A percentile compares a stretch with the other conserved stretches of the same genome.
Evolutionary conservation across 805 yeast species (phyloP).

Genomic region (Candida nanaspora): DNA sequence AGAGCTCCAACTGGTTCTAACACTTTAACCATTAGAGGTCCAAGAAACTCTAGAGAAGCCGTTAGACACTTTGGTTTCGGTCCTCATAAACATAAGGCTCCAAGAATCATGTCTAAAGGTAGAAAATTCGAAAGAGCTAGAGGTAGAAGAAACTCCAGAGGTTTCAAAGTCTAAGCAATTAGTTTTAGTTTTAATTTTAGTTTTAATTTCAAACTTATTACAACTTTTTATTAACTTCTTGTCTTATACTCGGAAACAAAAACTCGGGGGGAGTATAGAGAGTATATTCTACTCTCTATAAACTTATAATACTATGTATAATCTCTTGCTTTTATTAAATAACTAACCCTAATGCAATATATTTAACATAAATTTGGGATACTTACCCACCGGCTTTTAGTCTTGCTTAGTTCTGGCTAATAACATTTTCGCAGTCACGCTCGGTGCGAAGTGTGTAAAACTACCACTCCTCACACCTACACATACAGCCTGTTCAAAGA

Average conservation of each 20-base stretch:
- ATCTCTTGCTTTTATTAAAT: too few relatives aligned
- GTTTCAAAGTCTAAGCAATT: slow-evolving; percentile 93
- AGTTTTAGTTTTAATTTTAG: slow-evolving; percentile 2
- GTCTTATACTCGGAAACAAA: too few relatives aligned
- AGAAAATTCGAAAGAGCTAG: slow-evolving; percentile 99
- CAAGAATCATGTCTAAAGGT: slow-evolving; percentile 95
- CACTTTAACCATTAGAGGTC: slow-evolving; percentile 97
- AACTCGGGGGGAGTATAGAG: too few relatives aligned
- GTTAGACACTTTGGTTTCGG: slow-evolving; percentile 99
- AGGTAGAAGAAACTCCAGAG: slow-evolving; percentile 99
- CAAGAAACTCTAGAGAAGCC: slow-evolving; percentile 98
- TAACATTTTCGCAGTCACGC: too few relatives aligned
- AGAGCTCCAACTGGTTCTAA: slow-evolving; percentile 99
- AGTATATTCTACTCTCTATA: too few relatives aligned
- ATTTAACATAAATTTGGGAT: neutral
- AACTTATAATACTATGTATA: too few relatives aligned
- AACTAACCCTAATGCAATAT: neutral
- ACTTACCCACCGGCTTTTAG: neutral
- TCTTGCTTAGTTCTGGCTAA: neutral
- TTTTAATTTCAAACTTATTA: neutral
- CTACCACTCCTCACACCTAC: too few relatives aligned
- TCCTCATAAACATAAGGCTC: slow-evolving; percentile 99
- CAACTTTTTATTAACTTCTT: neutral
- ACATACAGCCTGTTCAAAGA: too few relatives aligned
- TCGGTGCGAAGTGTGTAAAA: too few relatives aligned